Evolutionary conservation across 139 green algal genomes (phyloP), one percentile per base, ranked within the genome.

Genomic region (Volvox reticuliferus): DNA sequence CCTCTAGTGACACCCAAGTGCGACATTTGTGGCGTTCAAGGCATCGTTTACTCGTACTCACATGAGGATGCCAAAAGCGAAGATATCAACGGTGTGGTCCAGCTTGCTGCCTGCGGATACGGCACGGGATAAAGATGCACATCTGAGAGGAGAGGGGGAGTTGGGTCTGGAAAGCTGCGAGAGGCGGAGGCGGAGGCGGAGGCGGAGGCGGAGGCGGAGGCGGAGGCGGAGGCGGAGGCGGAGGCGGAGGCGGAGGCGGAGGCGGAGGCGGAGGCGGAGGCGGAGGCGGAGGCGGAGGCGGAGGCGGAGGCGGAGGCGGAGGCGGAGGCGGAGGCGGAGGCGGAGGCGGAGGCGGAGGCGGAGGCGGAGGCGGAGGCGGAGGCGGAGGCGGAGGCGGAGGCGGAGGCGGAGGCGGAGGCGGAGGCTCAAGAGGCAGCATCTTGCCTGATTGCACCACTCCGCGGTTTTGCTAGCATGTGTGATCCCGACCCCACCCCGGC

Each of bases 41-140:
- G 44, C 9, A 55, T 55, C 9, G 5, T 55, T 55, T 55, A 55
- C 5, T 55, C 44, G 44, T 26, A 84, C 78, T 22, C 89, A 93
- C 89, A 93, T 93, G 36, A 93, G 82, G 82, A 93, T 68, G 1
- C 90, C 90, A 33, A 91, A 93, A 2, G 90, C 90, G 65, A 87
- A 93, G 0, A 93, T 73, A 62, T 93, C 90, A 2, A 91, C 87
- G 20, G 71, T 89, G 67, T 92, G 68, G 37, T 87, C 88, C 35
- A 92, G 68, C 79, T 73, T 61, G 77, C 65, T 76, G 50, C 37
- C 87, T 87, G 65, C 77, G 19, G 30, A 33, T 55, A 28, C 18
- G 32, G 30, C 44, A 5, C 44, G 44, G 44, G 44, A 9, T 55
- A 9, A 55, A 9, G 44, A 9, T 55, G 44, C 44, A 55, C 44